A percentile compares a stretch with the other conserved stretches of the same genome.
Conservation (phyloP, 1,284 basidiomycete species). For the Pseudozyma tsukubaensis region DNA sequence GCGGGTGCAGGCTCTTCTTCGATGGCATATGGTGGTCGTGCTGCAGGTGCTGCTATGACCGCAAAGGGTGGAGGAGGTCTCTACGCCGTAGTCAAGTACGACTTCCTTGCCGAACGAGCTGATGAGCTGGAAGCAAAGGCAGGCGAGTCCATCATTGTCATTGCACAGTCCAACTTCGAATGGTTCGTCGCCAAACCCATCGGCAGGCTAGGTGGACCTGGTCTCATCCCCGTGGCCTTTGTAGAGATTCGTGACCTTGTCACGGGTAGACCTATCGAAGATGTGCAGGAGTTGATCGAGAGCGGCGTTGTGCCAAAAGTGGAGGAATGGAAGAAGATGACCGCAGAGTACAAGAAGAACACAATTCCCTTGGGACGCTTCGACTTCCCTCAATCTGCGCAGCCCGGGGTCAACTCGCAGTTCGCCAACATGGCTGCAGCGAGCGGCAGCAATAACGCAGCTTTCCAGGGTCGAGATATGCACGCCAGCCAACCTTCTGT, state of each 20-base stretch:
- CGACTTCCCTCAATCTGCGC: slow-evolving; percentile 44
- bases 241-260: slow-evolving; percentile 93
- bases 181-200: slow-evolving; percentile 86
- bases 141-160: slow-evolving; percentile 86
- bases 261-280: slow-evolving; percentile 74
- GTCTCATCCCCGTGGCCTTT: slow-evolving; percentile 94
- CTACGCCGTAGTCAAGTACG: slow-evolving; percentile 94
- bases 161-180: slow-evolving; percentile 65
- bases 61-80: slow-evolving; percentile 67
- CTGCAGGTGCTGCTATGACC: slow-evolving; percentile 50
- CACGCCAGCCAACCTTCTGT: slow-evolving; percentile 28
- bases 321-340: slow-evolving; percentile 97
- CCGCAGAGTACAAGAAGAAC: slow-evolving; percentile 93
- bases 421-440: slow-evolving; percentile 44
- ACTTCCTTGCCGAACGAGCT: slow-evolving; percentile 91
- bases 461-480: slow-evolving; percentile 11
- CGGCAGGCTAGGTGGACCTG: slow-evolving; percentile 90
- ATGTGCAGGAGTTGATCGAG: slow-evolving; percentile 83
- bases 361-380: slow-evolving; percentile 86
- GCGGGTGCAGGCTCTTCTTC: slow-evolving; percentile 19
- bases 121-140: slow-evolving; percentile 95
- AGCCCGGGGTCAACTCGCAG: slow-evolving; percentile 39
- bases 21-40: slow-evolving; percentile 37
- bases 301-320: slow-evolving; percentile 88
- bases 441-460: slow-evolving; percentile 28